These are phyloP conservation scores for Rhytidiadelphus loreus DNA, from an alignment of 225 moss, liverwort and hornwort species.

Conservation along the genomic window DNA sequence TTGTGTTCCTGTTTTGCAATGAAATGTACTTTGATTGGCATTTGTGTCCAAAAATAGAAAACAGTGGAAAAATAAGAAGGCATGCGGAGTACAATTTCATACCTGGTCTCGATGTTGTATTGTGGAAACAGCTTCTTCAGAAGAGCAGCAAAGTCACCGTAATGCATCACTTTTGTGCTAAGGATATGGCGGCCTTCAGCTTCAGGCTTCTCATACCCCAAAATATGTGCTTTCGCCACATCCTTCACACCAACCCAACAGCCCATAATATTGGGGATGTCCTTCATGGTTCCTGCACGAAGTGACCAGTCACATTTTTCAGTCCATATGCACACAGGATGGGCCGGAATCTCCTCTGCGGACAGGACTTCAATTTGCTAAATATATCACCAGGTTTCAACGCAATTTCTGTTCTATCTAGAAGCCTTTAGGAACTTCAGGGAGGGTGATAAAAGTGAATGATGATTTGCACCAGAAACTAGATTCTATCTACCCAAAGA, in stretches of 20 bases:
- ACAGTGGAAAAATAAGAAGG: neutral
- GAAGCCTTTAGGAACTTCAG: neutral
- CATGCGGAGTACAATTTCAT: neutral
- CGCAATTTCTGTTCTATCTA: neutral
- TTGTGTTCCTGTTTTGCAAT: neutral
- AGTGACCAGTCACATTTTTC: neutral
- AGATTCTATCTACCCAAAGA: neutral
- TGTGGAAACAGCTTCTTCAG: slow-evolving; percentile 32
- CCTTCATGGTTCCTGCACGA: neutral
- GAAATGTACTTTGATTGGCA: neutral
- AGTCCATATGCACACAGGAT: neutral
- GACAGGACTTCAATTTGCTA: neutral
- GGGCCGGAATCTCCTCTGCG: neutral
- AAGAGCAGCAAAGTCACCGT: slow-evolving; percentile 14
- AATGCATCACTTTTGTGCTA: neutral
- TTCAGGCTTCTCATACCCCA: slow-evolving; percentile 38
- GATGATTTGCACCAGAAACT: neutral
- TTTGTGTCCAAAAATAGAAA: neutral
- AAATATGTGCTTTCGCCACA: slow-evolving; percentile 45
- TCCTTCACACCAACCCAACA: slow-evolving; percentile 48
- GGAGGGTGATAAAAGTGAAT: neutral
- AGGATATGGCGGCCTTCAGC: slow-evolving; percentile 59
- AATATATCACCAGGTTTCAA: neutral
- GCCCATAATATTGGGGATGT: neutral
- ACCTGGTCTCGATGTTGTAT: slow-evolving; percentile 41